Evolutionary conservation across 352 stramenopile species (phyloP), one percentile per base, ranked within the genome.

Genomic region (Pythium diclinum): DNA sequence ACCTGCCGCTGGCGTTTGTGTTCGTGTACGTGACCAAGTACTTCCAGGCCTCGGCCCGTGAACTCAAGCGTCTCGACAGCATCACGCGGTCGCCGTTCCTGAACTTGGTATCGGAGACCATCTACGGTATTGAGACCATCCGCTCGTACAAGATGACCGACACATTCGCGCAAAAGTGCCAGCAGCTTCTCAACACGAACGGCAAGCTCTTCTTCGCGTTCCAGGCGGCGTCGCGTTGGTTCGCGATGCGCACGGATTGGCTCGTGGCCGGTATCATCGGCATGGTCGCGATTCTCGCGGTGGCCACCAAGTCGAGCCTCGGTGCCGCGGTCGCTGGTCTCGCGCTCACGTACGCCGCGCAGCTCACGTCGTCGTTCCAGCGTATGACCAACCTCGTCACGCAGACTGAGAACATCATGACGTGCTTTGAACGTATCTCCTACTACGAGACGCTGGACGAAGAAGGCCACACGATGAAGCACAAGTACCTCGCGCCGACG

Each of bases 41-140:
- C 57, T 97, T 93, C 63, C 71, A 94, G 48, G 56, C 61, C 7
- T 77, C 70, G 6, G 64, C 83, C 56, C 73, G 75, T 13, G 94
- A 98, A 65, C 70, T 98, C n/a, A 97, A 98, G 77, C 83, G 95
- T 14, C 76, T 98, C 17, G 95, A 99, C 67, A 82, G 84, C 14
- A 71, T 98, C 63, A 81, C 69, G 23, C 69, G 75, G 21, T 75
- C 86, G 51, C 96, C 96, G 16, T 89, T 99, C 40, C 96, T 97
- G 63, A 84, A 87, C 13, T 73, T 97, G 52, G 76, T 98, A 13
- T 75, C 79, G 2, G 93, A 99, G 78, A 97, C 81, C 32, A 71
- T 99, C 21, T 79, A 84, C 61, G 96, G 96, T 32, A 79, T 98
- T 36, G 63, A 88, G 2, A 98, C 84, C 10, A 98, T 98, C 28